phyloP scores from a whole-genome alignment of 768 basidiomycete genomes.

The Agrocybe pediades region DNA sequence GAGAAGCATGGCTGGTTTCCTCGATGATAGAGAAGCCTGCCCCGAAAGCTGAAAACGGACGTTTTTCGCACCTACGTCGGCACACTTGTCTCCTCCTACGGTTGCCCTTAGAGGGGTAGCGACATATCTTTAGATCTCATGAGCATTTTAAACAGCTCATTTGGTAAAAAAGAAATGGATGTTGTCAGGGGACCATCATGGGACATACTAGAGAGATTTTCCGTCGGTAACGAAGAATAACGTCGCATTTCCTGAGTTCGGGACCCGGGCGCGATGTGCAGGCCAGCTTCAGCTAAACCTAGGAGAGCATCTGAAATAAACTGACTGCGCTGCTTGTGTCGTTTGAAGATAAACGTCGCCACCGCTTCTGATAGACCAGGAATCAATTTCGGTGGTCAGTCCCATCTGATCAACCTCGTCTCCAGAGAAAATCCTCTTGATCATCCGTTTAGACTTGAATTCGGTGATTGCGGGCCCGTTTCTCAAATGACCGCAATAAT shows the following conservation, averaged over 20 bases:
- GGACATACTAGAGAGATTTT: neutral
- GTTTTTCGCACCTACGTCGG: slow-evolving; percentile 27
- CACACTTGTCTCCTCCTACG: neutral
- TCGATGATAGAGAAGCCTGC: neutral
- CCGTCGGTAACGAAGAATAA: neutral
- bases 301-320: too few species aligned
- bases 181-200: neutral
- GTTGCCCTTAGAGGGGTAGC: neutral
- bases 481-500: too few species aligned
- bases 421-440: too few species aligned
- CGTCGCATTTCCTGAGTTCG: neutral
- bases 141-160: neutral
- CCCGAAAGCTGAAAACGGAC: slow-evolving; percentile 15
- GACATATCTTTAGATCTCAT: neutral
- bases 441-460: too few species aligned
- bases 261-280: neutral
- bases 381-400: too few species aligned
- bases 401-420: too few species aligned
- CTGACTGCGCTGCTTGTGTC: too few species aligned
- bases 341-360: too few species aligned
- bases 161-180: neutral
- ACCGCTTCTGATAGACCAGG: too few species aligned
- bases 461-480: too few species aligned
- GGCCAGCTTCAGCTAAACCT: neutral
- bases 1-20: neutral